Base-by-base conservation (phyloP, 768 basidiomycete genomes). In the Rubroboletus pulcherrimus region DNA sequence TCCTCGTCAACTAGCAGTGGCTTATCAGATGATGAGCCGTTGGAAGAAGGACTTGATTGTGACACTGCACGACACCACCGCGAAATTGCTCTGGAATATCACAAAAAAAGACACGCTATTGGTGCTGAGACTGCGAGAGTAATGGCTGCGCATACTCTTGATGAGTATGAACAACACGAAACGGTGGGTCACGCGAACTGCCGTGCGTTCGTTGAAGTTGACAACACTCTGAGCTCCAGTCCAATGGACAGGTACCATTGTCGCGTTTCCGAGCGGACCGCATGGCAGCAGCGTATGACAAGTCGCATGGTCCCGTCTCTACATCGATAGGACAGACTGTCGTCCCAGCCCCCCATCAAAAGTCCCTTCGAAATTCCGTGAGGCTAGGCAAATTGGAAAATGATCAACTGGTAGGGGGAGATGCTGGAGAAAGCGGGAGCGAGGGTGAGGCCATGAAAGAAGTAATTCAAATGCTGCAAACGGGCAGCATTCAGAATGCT, bases 31-130 rank as follows among this genome's bases (percentile, higher is more conserved):
- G 77, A 78, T n/a, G 78, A 74, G 29, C 71, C 72, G 2, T 56
- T 73, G 46, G 75, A 78, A 47, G 81, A 84, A 40, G 80, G 77
- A 40, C 74, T 77, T 26, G 85, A 89, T 61, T 71, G 84, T 33
- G 82, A 89, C 59, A 76, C 74, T 47, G 85, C 81, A 24, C 80
- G 75, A 49, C 86, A 87, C 61, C 86, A 90, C 59, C 84, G 88
- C 30, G 89, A 91, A 66, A 79, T 91, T 60, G 83, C 85, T 17
- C 63, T 91, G 40, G 83, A 84, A 59, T 91, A 92, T 64, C 77
- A 86, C 66, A 72, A 77, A 59, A 87, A 83, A 66, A 81, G 87
- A 47, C 71, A 70, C 35, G 73, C 73, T 17, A 78, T 91, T 49
- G 82, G 83, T 1, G 73, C 78, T 38, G 79, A 78, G 44, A 79